phyloP scores from a whole-genome alignment of 2,329 filamentous ascomycete species.

The Ilyonectria sp. region DNA sequence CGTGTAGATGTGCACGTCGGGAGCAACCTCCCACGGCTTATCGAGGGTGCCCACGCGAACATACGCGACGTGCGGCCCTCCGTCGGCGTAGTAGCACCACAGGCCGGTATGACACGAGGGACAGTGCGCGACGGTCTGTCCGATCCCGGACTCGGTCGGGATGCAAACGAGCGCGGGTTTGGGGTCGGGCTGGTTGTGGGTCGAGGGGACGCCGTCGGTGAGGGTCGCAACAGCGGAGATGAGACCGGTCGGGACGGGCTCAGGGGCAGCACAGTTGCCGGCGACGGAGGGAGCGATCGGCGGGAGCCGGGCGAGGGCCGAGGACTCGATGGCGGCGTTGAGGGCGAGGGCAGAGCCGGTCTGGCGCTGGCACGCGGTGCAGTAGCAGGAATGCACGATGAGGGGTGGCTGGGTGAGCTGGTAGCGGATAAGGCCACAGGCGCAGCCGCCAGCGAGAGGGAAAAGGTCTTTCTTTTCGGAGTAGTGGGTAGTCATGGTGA shows the following conservation, averaged over 20 bases:
- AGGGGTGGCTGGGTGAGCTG: constrained; percentile 70
- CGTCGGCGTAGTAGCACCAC: constrained; percentile 59
- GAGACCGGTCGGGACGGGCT: constrained; percentile 28
- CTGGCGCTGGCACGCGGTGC: constrained; percentile 62
- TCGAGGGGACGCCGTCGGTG: constrained; percentile 36
- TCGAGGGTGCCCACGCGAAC: constrained; percentile 63
- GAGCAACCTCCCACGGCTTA: constrained; percentile 54
- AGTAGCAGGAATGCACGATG: constrained; percentile 63
- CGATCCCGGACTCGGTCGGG: constrained; percentile 58
- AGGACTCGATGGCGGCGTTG: constrained; percentile 60
- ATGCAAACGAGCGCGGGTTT: constrained; percentile 46
- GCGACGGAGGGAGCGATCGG: constrained; percentile 45
- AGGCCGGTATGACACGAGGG: constrained; percentile 58
- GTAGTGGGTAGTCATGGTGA: constrained; percentile 45
- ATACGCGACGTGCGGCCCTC: constrained; percentile 52
- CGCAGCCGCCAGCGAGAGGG: constrained; percentile 67
- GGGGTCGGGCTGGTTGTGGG: constrained; percentile 15
- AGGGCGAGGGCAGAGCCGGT: constrained; percentile 57
- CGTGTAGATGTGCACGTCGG: constrained; percentile 63
- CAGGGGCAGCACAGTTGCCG: constrained; percentile 27
- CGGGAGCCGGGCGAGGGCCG: constrained; percentile 52
- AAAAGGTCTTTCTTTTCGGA: constrained; percentile 44
- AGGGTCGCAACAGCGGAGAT: constrained; percentile 40
- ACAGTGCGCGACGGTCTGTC: constrained; percentile 60
- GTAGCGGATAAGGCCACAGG: constrained; percentile 79